phyloP scores from a whole-genome alignment of 2,329 filamentous ascomycete species.

The Fusarium sp. region DNA sequence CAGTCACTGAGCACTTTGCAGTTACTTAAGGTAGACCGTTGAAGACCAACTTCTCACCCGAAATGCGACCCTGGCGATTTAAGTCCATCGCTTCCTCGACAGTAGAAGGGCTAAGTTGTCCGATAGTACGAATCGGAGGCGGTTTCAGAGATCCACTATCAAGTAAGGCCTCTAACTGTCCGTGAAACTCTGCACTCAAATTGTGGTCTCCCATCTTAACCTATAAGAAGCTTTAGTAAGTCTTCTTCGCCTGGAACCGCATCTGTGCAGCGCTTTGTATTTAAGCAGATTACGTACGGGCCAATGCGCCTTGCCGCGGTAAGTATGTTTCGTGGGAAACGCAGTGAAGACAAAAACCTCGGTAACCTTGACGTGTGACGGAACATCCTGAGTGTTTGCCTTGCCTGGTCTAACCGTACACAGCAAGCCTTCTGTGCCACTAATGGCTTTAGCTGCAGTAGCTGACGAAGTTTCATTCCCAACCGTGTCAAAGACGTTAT shows the following conservation, averaged over 20 bases:
- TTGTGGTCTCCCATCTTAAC: constrained; percentile 27
- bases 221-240: not conserved
- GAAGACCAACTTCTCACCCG: constrained; percentile 33
- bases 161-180: not conserved
- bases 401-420: constrained; percentile 59
- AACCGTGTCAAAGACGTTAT: constrained; percentile 57
- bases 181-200: constrained; percentile 18
- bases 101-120: not conserved
- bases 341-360: constrained; percentile 59
- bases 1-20: too few relatives aligned
- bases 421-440: constrained; percentile 40
- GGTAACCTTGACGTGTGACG: constrained; percentile 49
- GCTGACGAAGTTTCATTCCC: constrained; percentile 52
- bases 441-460: constrained; percentile 46
- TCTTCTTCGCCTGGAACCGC: too few relatives aligned
- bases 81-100: constrained; percentile 21
- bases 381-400: constrained; percentile 52
- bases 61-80: constrained; percentile 24
- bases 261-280: not conserved
- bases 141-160: not conserved
- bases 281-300: constrained; percentile 49
- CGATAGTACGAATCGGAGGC: not conserved
- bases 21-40: not conserved
- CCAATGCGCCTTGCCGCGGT: constrained; percentile 50
- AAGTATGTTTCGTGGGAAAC: constrained; percentile 56